These are phyloP conservation scores for Globisporangium polare DNA, from an alignment of 352 stramenopile species.

Conservation along the genomic window DNA sequence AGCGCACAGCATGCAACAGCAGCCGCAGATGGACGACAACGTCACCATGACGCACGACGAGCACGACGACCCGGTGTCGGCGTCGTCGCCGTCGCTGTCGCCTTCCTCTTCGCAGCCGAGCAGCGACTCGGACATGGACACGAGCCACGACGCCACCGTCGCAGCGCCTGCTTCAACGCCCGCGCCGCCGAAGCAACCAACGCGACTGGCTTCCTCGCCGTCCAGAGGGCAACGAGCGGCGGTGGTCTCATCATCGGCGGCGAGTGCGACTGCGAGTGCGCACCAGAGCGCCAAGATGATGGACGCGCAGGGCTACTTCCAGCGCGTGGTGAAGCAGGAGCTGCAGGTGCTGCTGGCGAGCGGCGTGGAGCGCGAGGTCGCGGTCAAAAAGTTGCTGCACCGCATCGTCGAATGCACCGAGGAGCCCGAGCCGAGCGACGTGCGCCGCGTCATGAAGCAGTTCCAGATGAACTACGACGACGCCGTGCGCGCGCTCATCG, in stretches of 20 bases:
- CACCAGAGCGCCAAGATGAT: conserved; percentile 54
- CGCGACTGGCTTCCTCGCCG: background rate
- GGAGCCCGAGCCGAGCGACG: conserved; percentile 52
- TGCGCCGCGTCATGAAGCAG: conserved; percentile 75
- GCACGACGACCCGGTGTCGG: conserved; percentile 6
- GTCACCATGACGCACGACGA: conserved; percentile 12
- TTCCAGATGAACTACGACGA: conserved; percentile 88
- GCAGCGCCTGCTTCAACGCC: background rate
- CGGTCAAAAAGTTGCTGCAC: conserved; percentile 65
- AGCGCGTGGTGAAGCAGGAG: conserved; percentile 78
- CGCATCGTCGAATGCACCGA: conserved; percentile 72
- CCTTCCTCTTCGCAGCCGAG: background rate
- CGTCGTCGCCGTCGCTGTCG: conserved; percentile 2
- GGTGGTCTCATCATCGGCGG: background rate
- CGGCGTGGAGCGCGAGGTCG: conserved; percentile 59
- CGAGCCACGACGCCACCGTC: background rate
- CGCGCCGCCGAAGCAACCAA: background rate
- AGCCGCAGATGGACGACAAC: conserved; percentile 10
- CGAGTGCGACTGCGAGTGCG: background rate
- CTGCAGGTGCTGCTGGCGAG: conserved; percentile 55
- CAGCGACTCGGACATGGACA: conserved; percentile 17
- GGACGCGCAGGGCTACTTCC: conserved; percentile 67
- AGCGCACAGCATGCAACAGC: background rate
- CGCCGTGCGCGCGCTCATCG: conserved; percentile 76
- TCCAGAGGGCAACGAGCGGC: background rate